Evolutionary conservation across 345 rosid species (phyloP), one percentile per base, ranked within the genome.

Genomic region (Camelina laxa): DNA sequence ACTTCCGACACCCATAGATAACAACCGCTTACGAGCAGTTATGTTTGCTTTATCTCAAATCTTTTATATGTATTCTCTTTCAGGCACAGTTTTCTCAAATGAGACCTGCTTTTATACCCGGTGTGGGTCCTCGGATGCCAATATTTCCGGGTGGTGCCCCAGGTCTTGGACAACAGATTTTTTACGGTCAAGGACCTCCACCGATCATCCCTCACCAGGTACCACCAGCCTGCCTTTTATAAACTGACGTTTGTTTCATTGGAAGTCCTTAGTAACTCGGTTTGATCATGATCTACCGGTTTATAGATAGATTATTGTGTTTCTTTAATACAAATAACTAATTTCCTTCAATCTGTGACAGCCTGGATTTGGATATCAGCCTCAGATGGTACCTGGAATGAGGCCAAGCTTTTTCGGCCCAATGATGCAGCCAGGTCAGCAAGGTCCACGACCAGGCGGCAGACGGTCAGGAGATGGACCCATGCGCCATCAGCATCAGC

Each of bases 281-380:
- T 33, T 53, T 67, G 13, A 50, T 36, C 13, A 17, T 53, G 47
- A 31, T 31, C 33, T 31, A 31, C 33, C 1, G 33, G 8, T 31
- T 31, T 8, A 31, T 31, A 31, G 35, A 31, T 31, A 31, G 8
- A 7, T 31, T 31, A 31, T 31, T 31, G 35, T 31, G 35, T 31
- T 31, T 31, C 30, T 31, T 31, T 31, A 31, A 6, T 31, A 31
- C 7, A 31, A 31, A 38, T 38, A 70, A 6, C 22, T 30, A 35
- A 21, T 21, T 17, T 51, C 0, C 57, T 19, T 48, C 6, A 20
- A 62, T 27, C 47, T 77, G 48, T 80, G 66, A 57, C 82, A 92
- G 99, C 91, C 99, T 75, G 97, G 97, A 69, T 95, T 87, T 75
- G 99, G 97, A 65, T 92, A 95, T 85, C 99, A 92, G 75, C 97